Evolutionary conservation across 306 rosid species (phyloP).

Genomic region (Cicer judaicum): DNA sequence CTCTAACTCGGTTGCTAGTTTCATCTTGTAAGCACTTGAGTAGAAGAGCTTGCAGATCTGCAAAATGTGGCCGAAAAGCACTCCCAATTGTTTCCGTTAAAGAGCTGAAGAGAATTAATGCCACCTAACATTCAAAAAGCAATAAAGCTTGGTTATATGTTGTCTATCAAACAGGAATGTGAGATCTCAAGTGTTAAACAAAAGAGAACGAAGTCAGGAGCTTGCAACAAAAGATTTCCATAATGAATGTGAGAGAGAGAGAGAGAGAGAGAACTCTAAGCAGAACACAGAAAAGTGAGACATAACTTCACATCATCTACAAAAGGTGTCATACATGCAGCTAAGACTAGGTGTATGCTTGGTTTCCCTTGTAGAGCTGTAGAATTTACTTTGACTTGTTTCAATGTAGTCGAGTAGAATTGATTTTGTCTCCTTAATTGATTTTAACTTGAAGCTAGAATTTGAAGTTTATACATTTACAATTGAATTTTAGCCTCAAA

Average conservation of each 20-base stretch:
- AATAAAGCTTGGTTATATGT: conserved; percentile 36
- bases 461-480: no score
- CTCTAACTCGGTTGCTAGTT: conserved; percentile 90
- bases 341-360: neutral
- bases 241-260: neutral
- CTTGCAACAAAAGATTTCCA: neutral
- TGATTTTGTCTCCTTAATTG: no score
- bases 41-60: conserved; percentile 89
- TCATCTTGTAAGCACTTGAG: conserved; percentile 97
- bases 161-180: conserved; percentile 38
- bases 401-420: no score
- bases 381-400: no score
- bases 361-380: no score
- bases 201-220: neutral
- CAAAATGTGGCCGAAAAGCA: conserved; percentile 80
- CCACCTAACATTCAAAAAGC: conserved; percentile 71
- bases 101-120: conserved; percentile 95
- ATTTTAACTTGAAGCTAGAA: no score
- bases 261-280: neutral
- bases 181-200: neutral
- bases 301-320: neutral
- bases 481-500: no score
- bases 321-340: conserved; percentile 2
- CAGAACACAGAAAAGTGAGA: neutral
- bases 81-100: conserved; percentile 95